These are phyloP conservation scores for Populus simonii DNA, from an alignment of 345 rosid species.

Conservation along the genomic window DNA sequence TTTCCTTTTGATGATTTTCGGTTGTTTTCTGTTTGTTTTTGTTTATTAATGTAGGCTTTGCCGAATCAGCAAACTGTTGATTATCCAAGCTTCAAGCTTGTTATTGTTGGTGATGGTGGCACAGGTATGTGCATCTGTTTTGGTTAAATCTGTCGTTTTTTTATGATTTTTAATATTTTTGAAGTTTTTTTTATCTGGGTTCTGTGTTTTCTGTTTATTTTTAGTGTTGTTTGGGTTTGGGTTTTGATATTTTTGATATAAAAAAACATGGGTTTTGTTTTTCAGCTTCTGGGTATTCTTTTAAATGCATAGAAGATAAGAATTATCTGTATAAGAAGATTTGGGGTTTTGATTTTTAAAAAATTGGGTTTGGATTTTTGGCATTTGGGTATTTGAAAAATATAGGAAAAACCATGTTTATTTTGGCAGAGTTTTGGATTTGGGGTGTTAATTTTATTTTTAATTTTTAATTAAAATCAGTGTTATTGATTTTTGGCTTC, in stretches of 20 bases:
- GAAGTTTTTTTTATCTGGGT: not conserved
- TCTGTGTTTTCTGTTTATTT: not conserved
- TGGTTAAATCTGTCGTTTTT: not conserved
- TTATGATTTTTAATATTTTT: not conserved
- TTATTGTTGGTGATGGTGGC: conserved; percentile 90
- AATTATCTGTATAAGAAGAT: too few species aligned
- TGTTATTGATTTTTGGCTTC: not conserved
- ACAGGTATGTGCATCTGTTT: conserved; percentile 49
- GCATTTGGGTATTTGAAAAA: too few species aligned
- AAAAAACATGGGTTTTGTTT: not conserved
- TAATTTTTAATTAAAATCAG: too few species aligned
- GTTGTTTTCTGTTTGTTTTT: not conserved
- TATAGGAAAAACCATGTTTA: too few species aligned
- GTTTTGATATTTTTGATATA: not conserved
- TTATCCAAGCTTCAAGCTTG: conserved; percentile 85
- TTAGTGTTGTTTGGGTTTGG: not conserved
- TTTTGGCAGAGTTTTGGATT: too few species aligned
- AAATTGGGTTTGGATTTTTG: too few species aligned
- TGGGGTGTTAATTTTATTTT: too few species aligned
- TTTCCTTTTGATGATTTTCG: too few species aligned
- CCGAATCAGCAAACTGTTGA: conserved; percentile 42
- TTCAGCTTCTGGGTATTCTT: not conserved
- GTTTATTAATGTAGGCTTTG: conserved; percentile 25
- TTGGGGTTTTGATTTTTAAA: too few species aligned
- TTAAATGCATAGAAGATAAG: too few species aligned